These are phyloP conservation scores for Dorcoceras hygrometricum DNA, from an alignment of 257 asterid species.

Conservation along the genomic window DNA sequence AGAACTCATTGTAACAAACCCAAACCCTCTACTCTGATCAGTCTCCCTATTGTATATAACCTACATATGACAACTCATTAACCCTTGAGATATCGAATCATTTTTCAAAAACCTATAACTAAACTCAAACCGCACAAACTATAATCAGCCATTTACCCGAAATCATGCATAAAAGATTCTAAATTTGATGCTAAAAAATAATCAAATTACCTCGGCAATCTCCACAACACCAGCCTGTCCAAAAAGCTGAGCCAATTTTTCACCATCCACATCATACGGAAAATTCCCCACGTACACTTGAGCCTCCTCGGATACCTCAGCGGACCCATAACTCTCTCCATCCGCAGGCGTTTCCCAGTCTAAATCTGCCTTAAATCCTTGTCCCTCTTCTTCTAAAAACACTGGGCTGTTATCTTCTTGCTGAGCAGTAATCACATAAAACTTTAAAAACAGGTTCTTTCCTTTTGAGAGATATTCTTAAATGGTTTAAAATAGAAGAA, in stretches of 20 bases:
- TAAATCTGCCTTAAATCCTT: slow-evolving; percentile 30
- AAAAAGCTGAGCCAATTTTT: slow-evolving; percentile 61
- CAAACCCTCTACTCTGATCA: slow-evolving; percentile 85
- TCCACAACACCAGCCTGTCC: slow-evolving; percentile 87
- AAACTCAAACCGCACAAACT: background rate
- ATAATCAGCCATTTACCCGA: background rate
- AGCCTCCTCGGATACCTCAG: slow-evolving; percentile 75
- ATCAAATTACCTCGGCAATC: slow-evolving; percentile 58
- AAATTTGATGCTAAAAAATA: background rate
- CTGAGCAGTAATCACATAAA: slow-evolving; percentile 46
- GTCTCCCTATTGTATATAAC: slow-evolving; percentile 73
- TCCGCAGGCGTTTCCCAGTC: slow-evolving; percentile 29
- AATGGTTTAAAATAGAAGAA: slow-evolving; percentile 31
- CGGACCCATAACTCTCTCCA: slow-evolving; percentile 32
- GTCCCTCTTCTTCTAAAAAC: slow-evolving; percentile 38
- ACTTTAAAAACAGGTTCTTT: slow-evolving; percentile 37
- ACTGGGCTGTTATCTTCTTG: slow-evolving; percentile 53
- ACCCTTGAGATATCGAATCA: background rate
- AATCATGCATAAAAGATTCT: slow-evolving; percentile 1
- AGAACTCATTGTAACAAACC: slow-evolving; percentile 88
- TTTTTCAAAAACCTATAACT: background rate
- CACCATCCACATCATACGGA: slow-evolving; percentile 70
- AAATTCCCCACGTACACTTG: slow-evolving; percentile 86
- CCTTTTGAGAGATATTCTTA: slow-evolving; percentile 30
- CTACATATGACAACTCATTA: slow-evolving; percentile 34